phyloP scores from a whole-genome alignment of 2,329 filamentous ascomycete genomes.

The Penicillium sp. region DNA sequence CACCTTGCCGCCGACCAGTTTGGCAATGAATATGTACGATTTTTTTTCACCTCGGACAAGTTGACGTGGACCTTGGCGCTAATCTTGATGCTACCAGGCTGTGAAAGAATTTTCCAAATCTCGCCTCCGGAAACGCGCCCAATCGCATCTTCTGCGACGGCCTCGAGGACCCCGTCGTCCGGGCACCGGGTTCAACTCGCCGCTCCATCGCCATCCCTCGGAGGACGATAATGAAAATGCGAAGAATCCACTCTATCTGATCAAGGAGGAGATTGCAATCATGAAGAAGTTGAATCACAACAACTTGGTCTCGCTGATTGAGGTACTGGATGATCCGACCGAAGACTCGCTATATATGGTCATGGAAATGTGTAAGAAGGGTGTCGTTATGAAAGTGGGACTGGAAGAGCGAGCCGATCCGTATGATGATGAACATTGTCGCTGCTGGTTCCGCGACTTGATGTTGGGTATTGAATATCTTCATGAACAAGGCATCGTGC shows the following conservation, averaged over 20 bases:
- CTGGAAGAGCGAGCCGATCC: slow-evolving; percentile 81
- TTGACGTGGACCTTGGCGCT: neutral
- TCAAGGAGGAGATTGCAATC: slow-evolving; percentile 94
- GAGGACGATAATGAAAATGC: slow-evolving; percentile 56
- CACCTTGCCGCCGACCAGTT: slow-evolving; percentile 89
- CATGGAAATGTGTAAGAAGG: slow-evolving; percentile 98
- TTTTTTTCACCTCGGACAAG: slow-evolving; percentile 6
- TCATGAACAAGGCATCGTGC: slow-evolving; percentile 91
- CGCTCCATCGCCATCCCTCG: slow-evolving; percentile 63
- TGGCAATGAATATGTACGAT: slow-evolving; percentile 85
- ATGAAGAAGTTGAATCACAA: slow-evolving; percentile 98
- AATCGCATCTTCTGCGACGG: slow-evolving; percentile 80
- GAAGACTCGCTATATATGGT: slow-evolving; percentile 99
- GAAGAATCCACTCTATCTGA: slow-evolving; percentile 79
- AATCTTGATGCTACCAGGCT: slow-evolving; percentile 56
- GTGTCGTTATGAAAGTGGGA: slow-evolving; percentile 94
- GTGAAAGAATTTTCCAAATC: slow-evolving; percentile 98
- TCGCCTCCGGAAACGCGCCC: slow-evolving; percentile 82
- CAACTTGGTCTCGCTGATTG: slow-evolving; percentile 90
- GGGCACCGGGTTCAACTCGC: slow-evolving; percentile 65
- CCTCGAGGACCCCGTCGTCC: slow-evolving; percentile 59
- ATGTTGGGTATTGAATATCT: slow-evolving; percentile 95
- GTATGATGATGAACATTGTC: slow-evolving; percentile 79
- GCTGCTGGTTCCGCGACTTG: slow-evolving; percentile 92
- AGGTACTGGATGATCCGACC: slow-evolving; percentile 92